These are phyloP conservation scores for Sophora flavescens DNA, from an alignment of 306 rosid species.

Conservation along the genomic window DNA sequence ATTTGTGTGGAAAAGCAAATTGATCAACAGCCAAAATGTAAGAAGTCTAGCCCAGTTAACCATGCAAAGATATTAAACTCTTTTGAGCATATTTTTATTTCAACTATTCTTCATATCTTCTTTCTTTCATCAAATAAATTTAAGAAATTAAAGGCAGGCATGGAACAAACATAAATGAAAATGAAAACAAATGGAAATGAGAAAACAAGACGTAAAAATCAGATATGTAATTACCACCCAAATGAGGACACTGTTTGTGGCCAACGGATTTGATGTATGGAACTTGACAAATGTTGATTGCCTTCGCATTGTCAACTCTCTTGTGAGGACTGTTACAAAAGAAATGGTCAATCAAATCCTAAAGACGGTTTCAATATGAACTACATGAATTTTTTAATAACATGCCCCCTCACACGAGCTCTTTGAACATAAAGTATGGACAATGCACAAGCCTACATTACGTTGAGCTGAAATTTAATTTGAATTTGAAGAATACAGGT, in stretches of 20 bases:
- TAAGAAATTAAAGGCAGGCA: constrained; percentile 8
- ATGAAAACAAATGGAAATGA: constrained; percentile 32
- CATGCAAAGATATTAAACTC: constrained; percentile 12
- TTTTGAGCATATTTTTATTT: constrained; percentile 31
- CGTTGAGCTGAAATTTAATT: neutral
- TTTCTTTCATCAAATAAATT: constrained; percentile 28
- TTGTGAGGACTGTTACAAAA: constrained; percentile 70
- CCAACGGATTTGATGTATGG: constrained; percentile 70
- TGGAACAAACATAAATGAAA: neutral
- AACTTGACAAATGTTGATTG: constrained; percentile 85
- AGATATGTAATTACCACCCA: constrained; percentile 78
- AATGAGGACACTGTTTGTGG: constrained; percentile 59
- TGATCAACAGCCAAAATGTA: constrained; percentile 20
- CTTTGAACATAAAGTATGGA: neutral
- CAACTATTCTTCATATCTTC: constrained; percentile 20
- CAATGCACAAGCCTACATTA: neutral
- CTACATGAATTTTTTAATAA: constrained; percentile 4
- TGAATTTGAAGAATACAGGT: neutral
- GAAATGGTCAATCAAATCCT: constrained; percentile 21
- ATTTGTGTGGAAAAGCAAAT: constrained; percentile 19
- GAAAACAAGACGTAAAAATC: constrained; percentile 34
- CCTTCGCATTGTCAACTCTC: constrained; percentile 76
- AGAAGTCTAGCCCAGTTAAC: constrained; percentile 32
- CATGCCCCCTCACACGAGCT: neutral
- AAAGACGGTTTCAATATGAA: constrained; percentile 36